phyloP scores from a whole-genome alignment of 1,284 basidiomycete genomes.

The Cutaneotrichosporon spelunceum region DNA sequence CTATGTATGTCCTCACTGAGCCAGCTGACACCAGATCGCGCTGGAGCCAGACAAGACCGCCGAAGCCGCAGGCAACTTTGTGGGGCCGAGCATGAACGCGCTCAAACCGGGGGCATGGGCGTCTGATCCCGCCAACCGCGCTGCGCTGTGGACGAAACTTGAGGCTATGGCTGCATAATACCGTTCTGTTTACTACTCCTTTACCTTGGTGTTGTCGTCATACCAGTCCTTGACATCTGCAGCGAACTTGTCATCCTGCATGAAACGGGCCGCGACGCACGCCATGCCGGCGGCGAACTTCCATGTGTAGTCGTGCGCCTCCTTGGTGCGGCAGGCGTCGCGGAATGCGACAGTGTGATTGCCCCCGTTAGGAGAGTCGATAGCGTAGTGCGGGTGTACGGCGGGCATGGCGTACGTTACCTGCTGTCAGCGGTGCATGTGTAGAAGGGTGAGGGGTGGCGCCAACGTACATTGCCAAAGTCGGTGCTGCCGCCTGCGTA shows the following conservation, averaged over 20 bases:
- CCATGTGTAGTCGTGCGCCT: slow-evolving; percentile 34
- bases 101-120: neutral
- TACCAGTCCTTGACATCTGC: slow-evolving; percentile 32
- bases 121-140: neutral
- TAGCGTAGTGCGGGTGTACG: slow-evolving; percentile 26
- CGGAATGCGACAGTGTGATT: slow-evolving; percentile 38
- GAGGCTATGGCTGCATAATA: neutral
- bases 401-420: slow-evolving; percentile 30
- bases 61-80: neutral
- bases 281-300: slow-evolving; percentile 45
- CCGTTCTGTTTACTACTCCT: neutral
- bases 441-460: neutral
- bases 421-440: slow-evolving; percentile 6
- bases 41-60: neutral
- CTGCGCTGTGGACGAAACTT: neutral
- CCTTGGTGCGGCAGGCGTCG: slow-evolving; percentile 17
- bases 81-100: neutral
- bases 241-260: slow-evolving; percentile 43
- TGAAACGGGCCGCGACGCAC: slow-evolving; percentile 40
- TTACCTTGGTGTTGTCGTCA: slow-evolving; percentile 25
- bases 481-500: slow-evolving; percentile 16
- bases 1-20: neutral
- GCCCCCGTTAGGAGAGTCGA: slow-evolving; percentile 22
- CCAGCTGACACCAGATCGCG: neutral
- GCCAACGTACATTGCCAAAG: slow-evolving; percentile 22